Base-by-base conservation (phyloP, 805 yeast genomes). In the Nakazawaea laoshanensis region DNA sequence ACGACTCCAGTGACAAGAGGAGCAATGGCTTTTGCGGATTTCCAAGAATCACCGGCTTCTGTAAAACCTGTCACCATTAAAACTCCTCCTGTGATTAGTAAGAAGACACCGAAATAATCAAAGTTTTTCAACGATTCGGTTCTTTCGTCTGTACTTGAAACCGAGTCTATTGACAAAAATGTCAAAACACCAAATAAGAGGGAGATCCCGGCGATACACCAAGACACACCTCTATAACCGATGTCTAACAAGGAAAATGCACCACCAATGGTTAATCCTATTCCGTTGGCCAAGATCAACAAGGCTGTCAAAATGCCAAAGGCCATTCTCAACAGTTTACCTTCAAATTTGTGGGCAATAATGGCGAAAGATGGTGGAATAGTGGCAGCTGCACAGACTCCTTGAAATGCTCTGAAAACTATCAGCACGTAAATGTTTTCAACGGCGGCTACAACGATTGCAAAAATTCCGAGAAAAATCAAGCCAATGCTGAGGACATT, bases 21-120 rank as follows among this genome's bases (percentile, higher is more conserved):
- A 12, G 62, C 64, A 38, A 63, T 64, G 1, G 63, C 59, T n/a
- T 49, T 44, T 1, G 71, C 61, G 1, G 50, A 34, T 3, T 48
- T 48, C 72, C 73, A 67, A 0, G 47, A 45, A 5, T 53, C 55
- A 15, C 70, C 70, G 12, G 67, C 70, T 40, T 64, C 63, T 0
- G 67, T 63, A 26, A 67, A 47, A 0, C 69, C 74, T 7, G 61
- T 49, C 19, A 65, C 63, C 2, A 65, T 41, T 23, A 67, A 42
- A 3, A 65, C 28, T 4, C 52, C 39, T 0, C 67, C 68, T n/a
- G 42, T 29, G 15, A 66, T 57, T 11, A 62, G 37, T 10, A 56
- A 7, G 1, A 46, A 5, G 1, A 55, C 46, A 9, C 65, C 69
- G 11, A 41, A 37, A 38, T 45, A 62, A 31, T 67, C 64, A 23